phyloP scores from a whole-genome alignment of 2,329 filamentous ascomycete genomes.

The Paracoccidioides lutzii region DNA sequence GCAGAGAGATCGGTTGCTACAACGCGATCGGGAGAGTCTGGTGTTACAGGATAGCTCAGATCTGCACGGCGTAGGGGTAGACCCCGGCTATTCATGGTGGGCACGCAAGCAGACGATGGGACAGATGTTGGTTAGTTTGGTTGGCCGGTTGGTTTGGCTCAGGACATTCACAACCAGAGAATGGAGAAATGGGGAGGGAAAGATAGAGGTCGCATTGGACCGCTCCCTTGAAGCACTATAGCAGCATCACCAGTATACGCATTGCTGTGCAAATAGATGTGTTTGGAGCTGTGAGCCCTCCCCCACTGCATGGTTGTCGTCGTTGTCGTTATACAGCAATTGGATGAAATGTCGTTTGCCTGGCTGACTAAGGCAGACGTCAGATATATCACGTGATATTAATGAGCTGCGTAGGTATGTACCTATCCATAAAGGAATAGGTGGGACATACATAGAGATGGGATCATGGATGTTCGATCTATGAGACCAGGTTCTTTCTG shows the following conservation, averaged over 20 bases:
- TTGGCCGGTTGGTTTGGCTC: background rate
- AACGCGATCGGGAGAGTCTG: constrained; percentile 10
- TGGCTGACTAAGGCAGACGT: no score
- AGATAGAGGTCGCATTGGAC: background rate
- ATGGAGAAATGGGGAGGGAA: background rate
- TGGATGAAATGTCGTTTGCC: no score
- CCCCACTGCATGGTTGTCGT: background rate
- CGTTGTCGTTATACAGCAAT: no score
- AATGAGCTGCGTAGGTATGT: no score
- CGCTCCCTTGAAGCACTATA: background rate
- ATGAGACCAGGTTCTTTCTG: no score
- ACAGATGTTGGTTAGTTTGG: background rate
- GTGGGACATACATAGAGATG: no score
- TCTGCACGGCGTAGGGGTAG: constrained; percentile 11
- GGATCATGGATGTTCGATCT: no score
- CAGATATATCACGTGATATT: no score
- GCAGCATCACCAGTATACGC: background rate
- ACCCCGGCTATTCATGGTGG: constrained; percentile 2
- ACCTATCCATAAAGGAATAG: no score
- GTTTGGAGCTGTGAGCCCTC: background rate
- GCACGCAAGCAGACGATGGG: background rate
- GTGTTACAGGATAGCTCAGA: constrained; percentile 11
- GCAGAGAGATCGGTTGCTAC: constrained; percentile 17
- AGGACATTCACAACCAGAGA: background rate
- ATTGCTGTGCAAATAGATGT: background rate